phyloP scores from a whole-genome alignment of 805 yeast genomes.

The Suhomyces sp. region DNA sequence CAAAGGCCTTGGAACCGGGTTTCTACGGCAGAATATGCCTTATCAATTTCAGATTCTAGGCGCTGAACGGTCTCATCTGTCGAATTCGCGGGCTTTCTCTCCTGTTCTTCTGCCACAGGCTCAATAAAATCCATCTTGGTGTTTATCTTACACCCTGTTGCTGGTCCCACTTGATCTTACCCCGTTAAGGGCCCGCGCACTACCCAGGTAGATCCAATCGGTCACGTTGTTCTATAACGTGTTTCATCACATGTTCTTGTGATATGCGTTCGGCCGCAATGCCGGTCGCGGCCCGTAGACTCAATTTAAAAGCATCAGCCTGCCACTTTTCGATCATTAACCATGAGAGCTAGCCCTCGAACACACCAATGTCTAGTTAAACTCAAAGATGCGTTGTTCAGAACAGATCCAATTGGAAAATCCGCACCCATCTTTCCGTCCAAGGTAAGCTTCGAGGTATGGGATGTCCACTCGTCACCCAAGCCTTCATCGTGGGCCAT shows the following conservation, averaged over 20 bases:
- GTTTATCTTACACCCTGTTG: neutral
- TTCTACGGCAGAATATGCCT: slow-evolving; percentile 47
- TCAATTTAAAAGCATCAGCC: neutral
- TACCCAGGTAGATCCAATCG: neutral
- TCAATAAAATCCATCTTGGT: slow-evolving; percentile 32
- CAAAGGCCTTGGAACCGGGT: slow-evolving; percentile 42
- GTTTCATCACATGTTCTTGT: neutral
- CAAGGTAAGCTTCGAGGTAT: slow-evolving; percentile 28
- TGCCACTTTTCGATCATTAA: neutral
- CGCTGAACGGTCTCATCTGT: slow-evolving; percentile 53
- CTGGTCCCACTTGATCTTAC: neutral
- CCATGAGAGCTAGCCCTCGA: slow-evolving; percentile 1
- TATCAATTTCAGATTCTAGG: slow-evolving; percentile 53
- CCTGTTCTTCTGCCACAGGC: slow-evolving; percentile 20
- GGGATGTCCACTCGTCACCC: slow-evolving; percentile 8
- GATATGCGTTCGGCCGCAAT: neutral
- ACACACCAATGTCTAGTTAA: slow-evolving; percentile 14
- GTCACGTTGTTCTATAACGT: too few relatives aligned
- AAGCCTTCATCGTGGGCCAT: slow-evolving; percentile 27
- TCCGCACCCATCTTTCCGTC: slow-evolving; percentile 19
- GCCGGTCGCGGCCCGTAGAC: neutral
- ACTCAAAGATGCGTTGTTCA: slow-evolving; percentile 25
- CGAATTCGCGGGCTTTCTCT: slow-evolving; percentile 30
- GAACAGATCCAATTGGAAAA: slow-evolving; percentile 4
- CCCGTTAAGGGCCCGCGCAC: neutral